phyloP scores from a whole-genome alignment of 2,329 filamentous ascomycete species.

The Botrytis byssoidea region DNA sequence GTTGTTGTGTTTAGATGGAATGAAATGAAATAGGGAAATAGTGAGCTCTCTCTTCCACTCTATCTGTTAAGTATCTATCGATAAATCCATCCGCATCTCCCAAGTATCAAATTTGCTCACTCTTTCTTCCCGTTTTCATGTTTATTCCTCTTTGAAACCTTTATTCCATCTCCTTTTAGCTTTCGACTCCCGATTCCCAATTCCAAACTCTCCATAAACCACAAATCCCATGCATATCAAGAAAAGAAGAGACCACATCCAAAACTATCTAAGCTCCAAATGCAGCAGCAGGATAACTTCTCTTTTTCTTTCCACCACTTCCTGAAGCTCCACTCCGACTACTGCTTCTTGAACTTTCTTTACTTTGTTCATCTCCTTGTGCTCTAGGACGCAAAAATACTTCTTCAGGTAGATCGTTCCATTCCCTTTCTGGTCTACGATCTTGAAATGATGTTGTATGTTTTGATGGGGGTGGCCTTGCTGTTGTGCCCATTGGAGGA shows the following conservation, averaged over 20 bases:
- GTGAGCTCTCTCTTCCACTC: neutral
- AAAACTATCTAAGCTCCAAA: constrained; percentile 44
- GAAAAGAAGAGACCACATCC: neutral
- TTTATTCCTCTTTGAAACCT: neutral
- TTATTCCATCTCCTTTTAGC: neutral
- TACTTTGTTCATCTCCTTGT: constrained; percentile 32
- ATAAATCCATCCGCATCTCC: neutral
- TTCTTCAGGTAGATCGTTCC: constrained; percentile 64
- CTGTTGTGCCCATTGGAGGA: constrained; percentile 13
- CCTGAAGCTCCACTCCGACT: constrained; percentile 44
- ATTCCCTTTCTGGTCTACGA: constrained; percentile 57
- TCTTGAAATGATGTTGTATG: constrained; percentile 55
- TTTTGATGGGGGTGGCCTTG: constrained; percentile 1
- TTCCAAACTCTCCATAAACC: neutral
- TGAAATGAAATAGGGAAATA: neutral
- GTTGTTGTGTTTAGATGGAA: neutral
- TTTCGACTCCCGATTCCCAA: neutral
- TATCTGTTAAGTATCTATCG: neutral
- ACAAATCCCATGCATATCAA: neutral
- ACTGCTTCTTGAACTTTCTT: constrained; percentile 55
- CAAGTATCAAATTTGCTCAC: neutral
- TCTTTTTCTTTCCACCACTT: constrained; percentile 53
- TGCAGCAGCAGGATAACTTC: constrained; percentile 61
- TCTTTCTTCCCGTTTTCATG: neutral
- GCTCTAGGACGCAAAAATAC: constrained; percentile 44